A percentile compares a stretch with the other conserved stretches of the same genome.
phyloP scores from a whole-genome alignment of 371 early-diverging fungal genomes.

The Apophysomyces variabilis region DNA sequence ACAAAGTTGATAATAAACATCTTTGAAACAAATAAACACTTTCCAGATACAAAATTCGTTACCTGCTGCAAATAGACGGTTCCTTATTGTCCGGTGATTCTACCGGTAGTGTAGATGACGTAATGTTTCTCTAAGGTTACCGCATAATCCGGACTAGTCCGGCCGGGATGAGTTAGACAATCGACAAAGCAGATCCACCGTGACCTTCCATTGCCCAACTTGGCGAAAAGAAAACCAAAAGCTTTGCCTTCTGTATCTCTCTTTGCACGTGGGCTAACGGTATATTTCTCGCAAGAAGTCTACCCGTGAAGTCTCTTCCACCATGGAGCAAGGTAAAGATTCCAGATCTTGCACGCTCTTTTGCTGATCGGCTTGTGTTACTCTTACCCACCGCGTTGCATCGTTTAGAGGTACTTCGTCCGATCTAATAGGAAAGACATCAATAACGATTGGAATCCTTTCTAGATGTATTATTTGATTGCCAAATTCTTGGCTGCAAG shows the following conservation, averaged over 20 bases:
- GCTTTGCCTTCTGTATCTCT: neutral
- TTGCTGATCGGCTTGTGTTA: slow-evolving; percentile 12
- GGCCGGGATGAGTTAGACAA: too few species aligned
- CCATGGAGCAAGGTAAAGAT: slow-evolving; percentile 8
- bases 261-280: slow-evolving; percentile 1
- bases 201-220: neutral
- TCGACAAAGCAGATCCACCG: too few species aligned
- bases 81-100: too few species aligned
- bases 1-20: too few species aligned
- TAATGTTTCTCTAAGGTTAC: too few species aligned
- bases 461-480: slow-evolving; percentile 66
- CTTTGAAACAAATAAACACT: too few species aligned
- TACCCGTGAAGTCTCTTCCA: neutral
- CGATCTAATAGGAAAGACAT: neutral
- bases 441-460: neutral
- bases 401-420: slow-evolving; percentile 5
- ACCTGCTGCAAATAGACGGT: too few species aligned
- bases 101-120: too few species aligned
- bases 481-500: slow-evolving; percentile 61
- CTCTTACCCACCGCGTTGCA: neutral
- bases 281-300: slow-evolving; percentile 1
- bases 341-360: neutral
- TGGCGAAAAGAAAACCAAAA: neutral
- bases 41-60: too few species aligned
- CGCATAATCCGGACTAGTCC: too few species aligned